A percentile compares a stretch with the other conserved stretches of the same genome.
These are phyloP conservation scores for Scenedesmus sp. DNA, from an alignment of 163 green algal species.

Conservation along the genomic window DNA sequence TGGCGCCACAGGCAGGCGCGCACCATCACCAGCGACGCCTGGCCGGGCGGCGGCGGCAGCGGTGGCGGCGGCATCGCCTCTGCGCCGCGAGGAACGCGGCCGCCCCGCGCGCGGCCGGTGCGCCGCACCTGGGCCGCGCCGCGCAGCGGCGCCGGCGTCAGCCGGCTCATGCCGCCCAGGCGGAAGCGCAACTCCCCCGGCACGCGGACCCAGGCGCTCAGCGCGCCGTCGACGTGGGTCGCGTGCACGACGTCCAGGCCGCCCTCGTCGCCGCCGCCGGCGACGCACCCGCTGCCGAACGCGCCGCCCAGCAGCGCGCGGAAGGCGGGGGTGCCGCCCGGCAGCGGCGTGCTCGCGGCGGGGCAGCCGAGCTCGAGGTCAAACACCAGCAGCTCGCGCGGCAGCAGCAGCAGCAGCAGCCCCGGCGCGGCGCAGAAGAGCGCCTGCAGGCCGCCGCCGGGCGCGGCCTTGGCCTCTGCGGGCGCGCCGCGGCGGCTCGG, in stretches of 20 bases:
- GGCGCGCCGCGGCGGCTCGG: too few relatives aligned
- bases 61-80: too few relatives aligned
- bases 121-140: constrained; percentile 16
- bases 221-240: constrained; percentile 64
- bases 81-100: neutral
- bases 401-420: constrained; percentile 78
- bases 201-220: constrained; percentile 51
- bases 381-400: constrained; percentile 80
- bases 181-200: constrained; percentile 32
- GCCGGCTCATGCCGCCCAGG: constrained; percentile 2
- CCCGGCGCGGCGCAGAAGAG: constrained; percentile 63
- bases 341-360: constrained; percentile 60
- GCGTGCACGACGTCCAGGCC: constrained; percentile 73
- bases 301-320: constrained; percentile 68
- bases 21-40: constrained; percentile 13
- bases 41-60: neutral
- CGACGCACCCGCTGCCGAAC: constrained; percentile 57
- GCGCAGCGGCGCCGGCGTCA: constrained; percentile 9
- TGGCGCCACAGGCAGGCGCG: constrained; percentile 14
- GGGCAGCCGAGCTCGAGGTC: constrained; percentile 80
- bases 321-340: constrained; percentile 52
- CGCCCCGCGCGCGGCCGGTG: neutral
- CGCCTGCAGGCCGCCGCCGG: constrained; percentile 52
- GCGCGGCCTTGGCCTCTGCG: too few relatives aligned
- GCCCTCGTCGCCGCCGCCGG: constrained; percentile 50